Conservation (phyloP, 2,329 filamentous ascomycete genomes). For the Neofusicoccum parvum region DNA sequence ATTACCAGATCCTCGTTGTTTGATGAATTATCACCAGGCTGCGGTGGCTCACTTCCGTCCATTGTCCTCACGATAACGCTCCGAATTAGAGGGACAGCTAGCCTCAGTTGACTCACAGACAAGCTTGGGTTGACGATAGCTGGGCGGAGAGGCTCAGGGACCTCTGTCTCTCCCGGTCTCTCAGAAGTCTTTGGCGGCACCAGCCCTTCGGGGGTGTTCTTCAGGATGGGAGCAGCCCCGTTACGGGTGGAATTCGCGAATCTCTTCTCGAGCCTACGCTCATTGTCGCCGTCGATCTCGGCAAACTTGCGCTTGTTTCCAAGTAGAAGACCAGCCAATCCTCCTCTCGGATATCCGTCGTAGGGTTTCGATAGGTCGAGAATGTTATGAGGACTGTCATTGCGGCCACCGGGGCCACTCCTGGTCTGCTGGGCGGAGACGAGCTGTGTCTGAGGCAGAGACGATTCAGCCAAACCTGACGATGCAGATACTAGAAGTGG, state of each 20-base stretch:
- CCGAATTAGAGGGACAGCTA: conserved; percentile 86
- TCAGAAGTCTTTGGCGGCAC: conserved; percentile 71
- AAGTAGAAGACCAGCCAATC: conserved; percentile 79
- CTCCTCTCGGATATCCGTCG: conserved; percentile 88
- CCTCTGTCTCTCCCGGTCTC: conserved; percentile 64
- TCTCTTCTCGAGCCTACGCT: conserved; percentile 62
- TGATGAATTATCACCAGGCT: conserved; percentile 46
- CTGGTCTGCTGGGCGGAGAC: conserved; percentile 73
- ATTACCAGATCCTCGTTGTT: conserved; percentile 67
- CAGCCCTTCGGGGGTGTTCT: conserved; percentile 75
- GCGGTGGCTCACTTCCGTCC: conserved; percentile 61
- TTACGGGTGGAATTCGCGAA: conserved; percentile 61
- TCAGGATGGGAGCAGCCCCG: conserved; percentile 73
- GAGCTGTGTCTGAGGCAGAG: conserved; percentile 83
- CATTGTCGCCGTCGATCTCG: conserved; percentile 74
- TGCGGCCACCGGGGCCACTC: conserved; percentile 53
- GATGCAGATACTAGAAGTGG: conserved; percentile 85
- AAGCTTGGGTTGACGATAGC: conserved; percentile 83
- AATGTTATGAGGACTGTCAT: conserved; percentile 76
- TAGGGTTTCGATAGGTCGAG: conserved; percentile 92
- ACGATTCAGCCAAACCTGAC: conserved; percentile 82
- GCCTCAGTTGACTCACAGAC: conserved; percentile 76
- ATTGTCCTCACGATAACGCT: conserved; percentile 80
- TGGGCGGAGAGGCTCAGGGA: conserved; percentile 81
- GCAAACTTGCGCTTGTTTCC: conserved; percentile 90